Conservation (phyloP, 352 stramenopile species). For the Lagenidium sp. region DNA sequence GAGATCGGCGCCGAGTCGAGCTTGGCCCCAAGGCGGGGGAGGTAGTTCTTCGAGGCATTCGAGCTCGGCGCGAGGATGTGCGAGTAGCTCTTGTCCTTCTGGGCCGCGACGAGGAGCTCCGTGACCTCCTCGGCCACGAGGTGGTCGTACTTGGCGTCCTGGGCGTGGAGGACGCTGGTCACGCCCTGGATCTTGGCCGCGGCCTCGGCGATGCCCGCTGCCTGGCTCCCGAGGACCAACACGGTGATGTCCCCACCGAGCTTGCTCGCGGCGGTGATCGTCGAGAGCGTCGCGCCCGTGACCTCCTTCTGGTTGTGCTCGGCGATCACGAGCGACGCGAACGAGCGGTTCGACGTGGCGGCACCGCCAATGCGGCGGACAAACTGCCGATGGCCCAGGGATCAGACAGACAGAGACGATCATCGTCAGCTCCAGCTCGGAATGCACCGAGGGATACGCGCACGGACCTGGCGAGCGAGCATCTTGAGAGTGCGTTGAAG, state of each 20-base stretch:
- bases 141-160: slow-evolving; percentile 86
- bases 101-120: slow-evolving; percentile 55
- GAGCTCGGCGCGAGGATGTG: slow-evolving; percentile 93
- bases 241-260: slow-evolving; percentile 78
- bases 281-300: slow-evolving; percentile 64
- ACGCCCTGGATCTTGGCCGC: slow-evolving; percentile 78
- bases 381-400: no score
- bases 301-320: slow-evolving; percentile 79
- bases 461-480: slow-evolving; percentile 26
- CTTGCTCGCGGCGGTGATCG: slow-evolving; percentile 80
- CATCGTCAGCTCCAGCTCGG: no score
- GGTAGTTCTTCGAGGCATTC: slow-evolving; percentile 96
- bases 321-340: slow-evolving; percentile 83
- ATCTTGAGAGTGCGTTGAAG: no score
- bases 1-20: slow-evolving; percentile 94
- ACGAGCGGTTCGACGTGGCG: slow-evolving; percentile 20
- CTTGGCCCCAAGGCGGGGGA: slow-evolving; percentile 92
- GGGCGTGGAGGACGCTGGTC: slow-evolving; percentile 69
- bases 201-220: slow-evolving; percentile 37
- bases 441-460: not conserved
- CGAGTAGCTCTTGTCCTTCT: slow-evolving; percentile 62
- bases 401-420: slow-evolving; percentile 1
- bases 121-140: slow-evolving; percentile 83
- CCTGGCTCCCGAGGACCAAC: slow-evolving; percentile 65
- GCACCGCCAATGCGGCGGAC: slow-evolving; percentile 40